These are phyloP conservation scores for Cyclocybe cylindracea DNA, from an alignment of 768 basidiomycete species.

Conservation along the genomic window DNA sequence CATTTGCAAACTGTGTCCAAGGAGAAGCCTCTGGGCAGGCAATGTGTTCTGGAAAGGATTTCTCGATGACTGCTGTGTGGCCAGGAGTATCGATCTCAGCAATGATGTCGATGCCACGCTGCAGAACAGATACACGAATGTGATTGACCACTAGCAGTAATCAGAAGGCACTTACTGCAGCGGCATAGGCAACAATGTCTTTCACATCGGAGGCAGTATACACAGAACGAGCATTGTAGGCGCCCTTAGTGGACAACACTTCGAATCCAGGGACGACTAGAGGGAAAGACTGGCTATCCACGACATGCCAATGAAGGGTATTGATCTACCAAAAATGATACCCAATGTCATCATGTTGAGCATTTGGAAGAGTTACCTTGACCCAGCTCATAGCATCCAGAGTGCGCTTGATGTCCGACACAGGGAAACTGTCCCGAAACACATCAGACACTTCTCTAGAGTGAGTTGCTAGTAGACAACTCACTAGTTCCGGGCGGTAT, in stretches of 20 bases:
- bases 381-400: slow-evolving; percentile 80
- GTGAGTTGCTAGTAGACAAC: slow-evolving; percentile 12
- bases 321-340: slow-evolving; percentile 47
- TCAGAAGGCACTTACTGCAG: slow-evolving; percentile 47
- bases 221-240: slow-evolving; percentile 57
- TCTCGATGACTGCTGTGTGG: slow-evolving; percentile 69
- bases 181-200: slow-evolving; percentile 68
- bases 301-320: slow-evolving; percentile 84
- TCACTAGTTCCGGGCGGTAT: slow-evolving; percentile 77
- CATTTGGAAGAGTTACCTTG: slow-evolving; percentile 41
- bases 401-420: slow-evolving; percentile 63
- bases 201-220: slow-evolving; percentile 61
- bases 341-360: neutral
- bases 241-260: slow-evolving; percentile 60
- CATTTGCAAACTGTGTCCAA: slow-evolving; percentile 62
- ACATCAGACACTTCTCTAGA: neutral
- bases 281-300: slow-evolving; percentile 83
- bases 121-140: neutral
- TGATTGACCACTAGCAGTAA: neutral
- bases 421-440: slow-evolving; percentile 49
- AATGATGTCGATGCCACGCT: slow-evolving; percentile 78
- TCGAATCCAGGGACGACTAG: slow-evolving; percentile 62
- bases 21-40: slow-evolving; percentile 66
- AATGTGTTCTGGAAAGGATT: slow-evolving; percentile 73
- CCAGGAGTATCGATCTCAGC: slow-evolving; percentile 84